Evolutionary conservation across 257 asterid species (phyloP).

Genomic region (Phtheirospermum japonicum): DNA sequence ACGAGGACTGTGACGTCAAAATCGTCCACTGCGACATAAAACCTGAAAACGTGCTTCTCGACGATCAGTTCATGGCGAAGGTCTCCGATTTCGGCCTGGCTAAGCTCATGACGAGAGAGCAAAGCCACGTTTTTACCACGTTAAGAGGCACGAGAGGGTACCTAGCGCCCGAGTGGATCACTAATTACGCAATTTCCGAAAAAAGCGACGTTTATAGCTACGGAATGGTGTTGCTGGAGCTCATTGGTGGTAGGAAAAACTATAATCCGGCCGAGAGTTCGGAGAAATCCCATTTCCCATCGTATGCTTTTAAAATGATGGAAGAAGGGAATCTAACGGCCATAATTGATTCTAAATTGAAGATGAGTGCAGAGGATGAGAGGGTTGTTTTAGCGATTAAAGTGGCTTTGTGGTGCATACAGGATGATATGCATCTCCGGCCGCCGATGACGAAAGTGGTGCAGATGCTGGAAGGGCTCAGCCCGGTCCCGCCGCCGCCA

Average conservation of each 20-base stretch:
- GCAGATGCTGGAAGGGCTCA: constrained; percentile 76
- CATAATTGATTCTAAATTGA: constrained; percentile 49
- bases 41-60: constrained; percentile 72
- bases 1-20: constrained; percentile 66
- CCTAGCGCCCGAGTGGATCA: constrained; percentile 89
- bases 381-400: constrained; percentile 50
- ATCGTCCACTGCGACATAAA: constrained; percentile 73
- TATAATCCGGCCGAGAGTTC: constrained; percentile 52
- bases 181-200: constrained; percentile 76
- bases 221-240: constrained; percentile 77
- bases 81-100: constrained; percentile 77
- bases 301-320: constrained; percentile 64
- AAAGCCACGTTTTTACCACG: constrained; percentile 65
- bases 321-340: constrained; percentile 66
- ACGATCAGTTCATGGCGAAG: constrained; percentile 55
- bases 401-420: constrained; percentile 84
- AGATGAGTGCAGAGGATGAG: constrained; percentile 47
- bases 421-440: constrained; percentile 62
- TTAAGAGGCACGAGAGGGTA: constrained; percentile 75
- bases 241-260: constrained; percentile 67
- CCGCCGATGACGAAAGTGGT: constrained; percentile 78
- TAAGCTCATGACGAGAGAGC: constrained; percentile 70
- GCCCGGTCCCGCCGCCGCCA: constrained; percentile 62
- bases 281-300: constrained; percentile 64
- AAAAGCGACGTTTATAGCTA: constrained; percentile 77